Evolutionary conservation across 257 asterid genomes (phyloP), one percentile per base, ranked within the genome.

Genomic region (Salvia rosmarinus): DNA sequence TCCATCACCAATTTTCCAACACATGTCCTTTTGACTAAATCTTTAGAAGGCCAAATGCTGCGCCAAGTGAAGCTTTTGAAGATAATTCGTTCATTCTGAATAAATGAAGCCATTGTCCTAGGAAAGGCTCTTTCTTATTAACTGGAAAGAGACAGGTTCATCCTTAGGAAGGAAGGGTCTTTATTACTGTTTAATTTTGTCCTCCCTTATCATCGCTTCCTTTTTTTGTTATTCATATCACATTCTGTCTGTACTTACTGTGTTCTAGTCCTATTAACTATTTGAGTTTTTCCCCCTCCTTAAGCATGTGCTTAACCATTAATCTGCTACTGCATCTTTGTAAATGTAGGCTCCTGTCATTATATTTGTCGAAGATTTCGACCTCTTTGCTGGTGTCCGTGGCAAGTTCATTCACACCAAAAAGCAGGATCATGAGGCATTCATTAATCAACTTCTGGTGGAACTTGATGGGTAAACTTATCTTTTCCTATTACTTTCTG

Each of bases 351-450:
- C 98, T 77, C 99, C 99, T 74, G 99, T 95, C 71, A 95, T 95
- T 82, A 88, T 95, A 79, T 90, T 89, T 70, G 99, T 95, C 80
- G 99, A 95, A 82, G 99, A 95, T 70, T 91, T 95, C 73, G 99
- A 95, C 79, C 95, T 86, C 82, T 95, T 95, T 83, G 98, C 98
- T 84, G 99, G 99, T 73, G 96, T 89, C 70, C 89, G 99, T 28
- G 99, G 99, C 69, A 87, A 88, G 81, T 88, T 85, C 79, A 78
- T 89, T 66, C 96, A 89, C 85, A 91, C 96, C 75, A 85, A 87
- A 83, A 85, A 88, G 83, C 98, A 89, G 85, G 99, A 91, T 65
- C 99, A 89, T 19, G 99, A 95, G 83, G 92, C 99, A 76, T 95
- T 95, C 83, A 95, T 95, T 83, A 95, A 95, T 85, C 99, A 95